phyloP scores from a whole-genome alignment of 176 grass and related monocot genomes.

The Oryza officinalis region DNA sequence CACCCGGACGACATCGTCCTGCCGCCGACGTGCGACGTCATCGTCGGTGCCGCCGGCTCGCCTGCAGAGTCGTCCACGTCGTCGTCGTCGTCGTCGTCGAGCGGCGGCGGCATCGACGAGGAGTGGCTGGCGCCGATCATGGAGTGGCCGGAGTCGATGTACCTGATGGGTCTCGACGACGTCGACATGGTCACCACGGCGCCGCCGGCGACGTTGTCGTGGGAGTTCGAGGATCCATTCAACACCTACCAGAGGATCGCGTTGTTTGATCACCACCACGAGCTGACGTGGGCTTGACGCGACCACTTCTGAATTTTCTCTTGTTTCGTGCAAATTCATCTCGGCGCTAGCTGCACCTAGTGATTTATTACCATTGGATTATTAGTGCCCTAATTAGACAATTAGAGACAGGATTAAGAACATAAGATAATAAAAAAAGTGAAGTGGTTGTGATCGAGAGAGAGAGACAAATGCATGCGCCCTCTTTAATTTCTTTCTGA shows the following conservation, averaged over 20 bases:
- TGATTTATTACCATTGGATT: neutral
- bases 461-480: neutral
- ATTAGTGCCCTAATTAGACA: neutral
- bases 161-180: slow-evolving; percentile 55
- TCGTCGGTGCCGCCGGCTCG: neutral
- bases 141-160: slow-evolving; percentile 86
- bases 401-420: neutral
- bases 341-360: slow-evolving; percentile 23
- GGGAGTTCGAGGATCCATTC: slow-evolving; percentile 57
- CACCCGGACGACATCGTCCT: slow-evolving; percentile 56
- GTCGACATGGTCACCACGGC: slow-evolving; percentile 38
- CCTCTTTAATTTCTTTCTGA: neutral
- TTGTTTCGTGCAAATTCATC: neutral
- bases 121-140: slow-evolving; percentile 56
- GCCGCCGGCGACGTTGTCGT: neutral
- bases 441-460: slow-evolving; percentile 27
- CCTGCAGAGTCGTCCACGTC: slow-evolving; percentile 27
- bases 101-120: slow-evolving; percentile 28
- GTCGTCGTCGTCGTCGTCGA: slow-evolving; percentile 35
- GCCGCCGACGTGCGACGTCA: slow-evolving; percentile 19
- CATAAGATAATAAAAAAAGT: slow-evolving; percentile 17
- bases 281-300: slow-evolving; percentile 45
- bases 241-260: slow-evolving; percentile 60
- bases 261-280: slow-evolving; percentile 64
- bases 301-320: slow-evolving; percentile 7